Evolutionary conservation across 352 stramenopile genomes (phyloP).

Genomic region (Phytophthora ohioensis): DNA sequence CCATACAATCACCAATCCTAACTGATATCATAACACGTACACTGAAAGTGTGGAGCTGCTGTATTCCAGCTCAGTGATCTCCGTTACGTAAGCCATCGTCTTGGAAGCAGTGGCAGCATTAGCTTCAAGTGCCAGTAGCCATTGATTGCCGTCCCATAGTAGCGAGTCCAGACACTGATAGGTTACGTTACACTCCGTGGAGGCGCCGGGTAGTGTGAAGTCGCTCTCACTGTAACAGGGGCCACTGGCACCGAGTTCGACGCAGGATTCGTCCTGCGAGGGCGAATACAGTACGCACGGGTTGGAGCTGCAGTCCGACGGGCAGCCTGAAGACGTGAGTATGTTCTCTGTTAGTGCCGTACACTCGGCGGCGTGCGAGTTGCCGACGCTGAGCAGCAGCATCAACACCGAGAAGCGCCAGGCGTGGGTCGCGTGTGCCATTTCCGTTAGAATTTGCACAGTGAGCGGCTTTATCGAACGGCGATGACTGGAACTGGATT

Average conservation of each 20-base stretch:
- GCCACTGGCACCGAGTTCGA: slow-evolving; percentile 42
- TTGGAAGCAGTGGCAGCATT: slow-evolving; percentile 34
- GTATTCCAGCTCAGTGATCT: slow-evolving; percentile 57
- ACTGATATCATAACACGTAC: slow-evolving; percentile 42
- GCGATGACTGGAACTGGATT: slow-evolving; percentile 25
- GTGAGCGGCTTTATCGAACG: slow-evolving; percentile 11
- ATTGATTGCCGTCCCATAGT: slow-evolving; percentile 46
- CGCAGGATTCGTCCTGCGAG: slow-evolving; percentile 40
- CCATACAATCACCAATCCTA: slow-evolving; percentile 16
- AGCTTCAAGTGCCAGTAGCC: slow-evolving; percentile 42
- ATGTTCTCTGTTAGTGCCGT: slow-evolving; percentile 56
- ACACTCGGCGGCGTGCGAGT: slow-evolving; percentile 38
- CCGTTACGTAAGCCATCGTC: slow-evolving; percentile 57
- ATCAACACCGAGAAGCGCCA: slow-evolving; percentile 30
- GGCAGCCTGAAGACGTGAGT: slow-evolving; percentile 59
- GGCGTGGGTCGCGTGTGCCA: not conserved
- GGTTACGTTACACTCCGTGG: slow-evolving; percentile 51
- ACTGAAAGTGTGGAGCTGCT: slow-evolving; percentile 38
- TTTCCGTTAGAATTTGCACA: slow-evolving; percentile 15
- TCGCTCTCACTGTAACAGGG: slow-evolving; percentile 41
- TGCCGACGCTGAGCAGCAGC: slow-evolving; percentile 15
- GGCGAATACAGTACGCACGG: slow-evolving; percentile 67
- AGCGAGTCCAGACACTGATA: slow-evolving; percentile 68
- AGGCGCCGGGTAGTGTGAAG: slow-evolving; percentile 38
- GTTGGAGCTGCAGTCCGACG: slow-evolving; percentile 36